Conservation (phyloP, 352 stramenopile genomes). For the Stephanocyclus meneghinianus region DNA sequence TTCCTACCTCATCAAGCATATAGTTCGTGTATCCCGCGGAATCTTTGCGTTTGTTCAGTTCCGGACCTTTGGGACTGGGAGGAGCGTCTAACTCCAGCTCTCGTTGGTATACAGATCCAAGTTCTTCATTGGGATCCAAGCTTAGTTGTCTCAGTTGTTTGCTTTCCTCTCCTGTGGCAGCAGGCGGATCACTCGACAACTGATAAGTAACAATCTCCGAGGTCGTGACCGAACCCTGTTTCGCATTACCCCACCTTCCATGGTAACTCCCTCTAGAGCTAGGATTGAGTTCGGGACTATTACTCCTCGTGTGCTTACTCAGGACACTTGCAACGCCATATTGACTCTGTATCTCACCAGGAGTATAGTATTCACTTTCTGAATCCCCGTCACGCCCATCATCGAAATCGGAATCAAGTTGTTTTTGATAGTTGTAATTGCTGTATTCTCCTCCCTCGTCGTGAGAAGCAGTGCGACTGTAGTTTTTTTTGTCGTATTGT, state of each 20-base stretch:
- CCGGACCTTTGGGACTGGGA: slow-evolving; percentile 5
- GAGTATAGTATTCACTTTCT: not conserved
- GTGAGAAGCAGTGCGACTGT: not conserved
- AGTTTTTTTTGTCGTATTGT: not conserved
- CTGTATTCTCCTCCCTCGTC: not conserved
- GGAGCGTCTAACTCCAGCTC: slow-evolving; percentile 8
- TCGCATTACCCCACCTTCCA: not conserved
- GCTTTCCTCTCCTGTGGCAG: not conserved
- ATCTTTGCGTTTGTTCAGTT: not conserved
- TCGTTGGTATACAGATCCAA: slow-evolving; percentile 10
- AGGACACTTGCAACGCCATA: not conserved
- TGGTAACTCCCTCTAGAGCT: not conserved
- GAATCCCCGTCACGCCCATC: not conserved
- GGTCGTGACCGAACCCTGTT: not conserved
- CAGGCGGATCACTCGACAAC: slow-evolving; percentile 7
- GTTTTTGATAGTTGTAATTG: not conserved
- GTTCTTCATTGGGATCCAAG: slow-evolving; percentile 13
- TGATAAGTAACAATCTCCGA: not conserved
- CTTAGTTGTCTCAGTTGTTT: not conserved
- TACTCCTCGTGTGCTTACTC: not conserved
- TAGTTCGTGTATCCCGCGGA: slow-evolving; percentile 9
- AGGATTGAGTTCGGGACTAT: slow-evolving; percentile 4
- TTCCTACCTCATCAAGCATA: slow-evolving; percentile 4
- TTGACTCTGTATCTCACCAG: not conserved
- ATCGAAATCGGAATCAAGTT: not conserved